A percentile compares a stretch with the other conserved stretches of the same genome.
Evolutionary conservation across 208 protist genomes (phyloP).

Genomic region (Acanthamoeba sp.): DNA sequence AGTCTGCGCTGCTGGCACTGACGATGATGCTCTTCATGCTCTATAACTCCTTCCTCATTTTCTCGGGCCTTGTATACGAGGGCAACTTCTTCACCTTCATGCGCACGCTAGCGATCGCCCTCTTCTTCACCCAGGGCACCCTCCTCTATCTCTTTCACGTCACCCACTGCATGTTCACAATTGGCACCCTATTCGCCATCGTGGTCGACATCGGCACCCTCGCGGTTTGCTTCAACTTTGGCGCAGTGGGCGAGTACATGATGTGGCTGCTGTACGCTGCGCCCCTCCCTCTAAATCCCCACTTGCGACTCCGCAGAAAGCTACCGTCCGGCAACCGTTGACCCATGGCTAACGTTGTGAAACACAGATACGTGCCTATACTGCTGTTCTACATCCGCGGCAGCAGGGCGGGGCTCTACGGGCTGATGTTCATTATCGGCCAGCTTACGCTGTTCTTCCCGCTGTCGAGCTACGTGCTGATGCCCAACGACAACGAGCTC

Average conservation of each 20-base stretch:
- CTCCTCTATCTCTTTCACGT: constrained; percentile 19
- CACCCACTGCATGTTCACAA: neutral
- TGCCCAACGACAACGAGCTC: constrained; percentile 15
- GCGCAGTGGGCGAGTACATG: constrained; percentile 34
- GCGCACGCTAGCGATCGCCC: neutral
- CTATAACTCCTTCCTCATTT: neutral
- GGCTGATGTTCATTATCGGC: constrained; percentile 36
- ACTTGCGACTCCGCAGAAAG: too few species aligned
- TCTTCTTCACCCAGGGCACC: neutral
- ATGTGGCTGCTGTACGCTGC: constrained; percentile 34
- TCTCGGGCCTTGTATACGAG: constrained; percentile 25
- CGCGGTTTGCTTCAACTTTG: constrained; percentile 42
- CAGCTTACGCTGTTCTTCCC: constrained; percentile 55
- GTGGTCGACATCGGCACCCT: constrained; percentile 33
- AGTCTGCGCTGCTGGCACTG: neutral
- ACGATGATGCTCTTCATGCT: constrained; percentile 38
- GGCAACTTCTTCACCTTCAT: constrained; percentile 60
- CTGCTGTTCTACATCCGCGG: constrained; percentile 55
- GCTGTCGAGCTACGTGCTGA: constrained; percentile 18
- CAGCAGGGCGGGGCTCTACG: constrained; percentile 31
- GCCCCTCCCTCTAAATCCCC: neutral
- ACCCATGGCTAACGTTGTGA: too few species aligned
- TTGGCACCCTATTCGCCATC: neutral
- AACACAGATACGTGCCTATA: constrained; percentile 21
- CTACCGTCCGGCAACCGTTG: too few species aligned